Base-by-base conservation (phyloP, 202 grass and related monocot species). In the Zoysia matrella region DNA sequence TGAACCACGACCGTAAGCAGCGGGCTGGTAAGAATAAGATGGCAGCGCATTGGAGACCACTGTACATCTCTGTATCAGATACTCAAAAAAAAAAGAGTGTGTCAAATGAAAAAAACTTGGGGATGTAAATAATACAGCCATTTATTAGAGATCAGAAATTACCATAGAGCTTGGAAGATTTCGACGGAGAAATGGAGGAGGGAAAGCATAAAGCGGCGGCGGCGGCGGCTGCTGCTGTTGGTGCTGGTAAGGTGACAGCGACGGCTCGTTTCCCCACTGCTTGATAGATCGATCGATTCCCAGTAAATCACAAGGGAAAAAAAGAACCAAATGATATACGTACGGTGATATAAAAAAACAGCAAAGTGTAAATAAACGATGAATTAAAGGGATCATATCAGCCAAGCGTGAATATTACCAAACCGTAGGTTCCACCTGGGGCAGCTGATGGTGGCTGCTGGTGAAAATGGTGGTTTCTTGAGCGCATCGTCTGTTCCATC, bases 351-450 rank as follows among this genome's bases (percentile, higher is more conserved):
- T 11, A 63, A 46, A 16, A 60, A 60, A 5, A 60, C 22, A 22
- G 36, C 8, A 15, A 30, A 0, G 7, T 61, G 18, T 61, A 61
- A 61, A 36, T 36, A 22, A 22, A 22, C 22, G 2, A 13, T 54
- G 45, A 7, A 5, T 41, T 0, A 22, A 22, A 22, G 50, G 4
- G 36, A 22, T 22, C 22, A 22, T 18, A 46, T 15, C 6, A 60
- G 39, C 16, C 30, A 44, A 18, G 64, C 52, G 16, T 56, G 50
- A 5, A 22, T 22, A 22, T 83, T 67, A 83, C 80, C 80, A 41
- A 67, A 22, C 61, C 7, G 47, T 41, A 18, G 42, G 40, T 39
- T 12, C 40, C 12, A 66, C 42, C 22, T 58, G 18, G 6, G 15
- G 30, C 9, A 3, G 36, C 61, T 1, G 51, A 0, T 48, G 68